Evolutionary conservation across 2,329 filamentous ascomycete species (phyloP).

Genomic region (Pseudogymnoascus sp.): DNA sequence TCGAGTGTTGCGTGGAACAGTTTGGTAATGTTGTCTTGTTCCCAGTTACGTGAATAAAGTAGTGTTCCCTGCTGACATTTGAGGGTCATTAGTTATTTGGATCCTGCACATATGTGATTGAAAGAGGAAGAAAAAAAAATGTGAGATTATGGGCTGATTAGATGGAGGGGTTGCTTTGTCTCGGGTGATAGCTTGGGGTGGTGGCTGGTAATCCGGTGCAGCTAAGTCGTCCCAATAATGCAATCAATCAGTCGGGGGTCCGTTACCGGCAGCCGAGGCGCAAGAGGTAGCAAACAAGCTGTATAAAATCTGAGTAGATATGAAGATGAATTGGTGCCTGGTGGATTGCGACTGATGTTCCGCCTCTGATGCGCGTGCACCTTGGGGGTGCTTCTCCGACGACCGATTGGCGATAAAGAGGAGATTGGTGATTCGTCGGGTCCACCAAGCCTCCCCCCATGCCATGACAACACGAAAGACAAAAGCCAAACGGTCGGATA

Average conservation of each 20-base stretch:
- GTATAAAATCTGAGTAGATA: neutral
- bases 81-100: slow-evolving; percentile 3
- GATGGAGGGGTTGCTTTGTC: neutral
- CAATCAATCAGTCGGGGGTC: neutral
- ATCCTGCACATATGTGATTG: neutral
- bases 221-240: neutral
- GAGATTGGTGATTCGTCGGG: slow-evolving; percentile 5
- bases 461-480: slow-evolving; percentile 6
- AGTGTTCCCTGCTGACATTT: neutral
- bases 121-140: neutral
- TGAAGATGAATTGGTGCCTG: neutral
- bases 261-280: slow-evolving; percentile 1
- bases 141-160: slow-evolving; percentile 1
- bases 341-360: neutral
- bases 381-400: slow-evolving; percentile 1
- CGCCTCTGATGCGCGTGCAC: neutral
- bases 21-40: neutral
- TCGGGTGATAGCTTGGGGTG: neutral
- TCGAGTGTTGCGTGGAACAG: neutral
- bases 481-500: neutral
- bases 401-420: slow-evolving; percentile 9
- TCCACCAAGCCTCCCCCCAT: slow-evolving; percentile 1
- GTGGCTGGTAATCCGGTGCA: neutral
- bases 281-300: neutral
- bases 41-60: neutral